Conservation (phyloP, 164 flowering plant species). For the Liriodendron chinense region DNA sequence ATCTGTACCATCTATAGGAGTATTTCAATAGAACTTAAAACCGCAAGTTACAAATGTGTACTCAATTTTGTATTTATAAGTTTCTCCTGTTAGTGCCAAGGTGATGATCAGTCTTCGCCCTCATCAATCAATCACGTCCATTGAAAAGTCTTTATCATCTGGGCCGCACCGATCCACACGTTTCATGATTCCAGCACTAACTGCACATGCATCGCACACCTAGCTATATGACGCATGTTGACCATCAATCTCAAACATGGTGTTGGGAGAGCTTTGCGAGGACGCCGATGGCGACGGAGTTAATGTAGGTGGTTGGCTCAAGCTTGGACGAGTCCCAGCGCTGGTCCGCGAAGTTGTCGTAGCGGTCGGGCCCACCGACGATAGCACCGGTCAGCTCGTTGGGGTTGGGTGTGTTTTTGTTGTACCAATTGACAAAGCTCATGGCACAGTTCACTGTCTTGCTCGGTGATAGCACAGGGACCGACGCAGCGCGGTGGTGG, state of each 20-base stretch:
- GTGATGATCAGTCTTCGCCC: too few relatives aligned
- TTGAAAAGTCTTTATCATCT: too few relatives aligned
- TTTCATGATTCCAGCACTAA: neutral
- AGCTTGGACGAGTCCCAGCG: conserved; percentile 48
- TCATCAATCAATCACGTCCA: too few relatives aligned
- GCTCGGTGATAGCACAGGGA: conserved; percentile 27
- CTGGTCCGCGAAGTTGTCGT: conserved; percentile 60
- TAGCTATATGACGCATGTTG: neutral
- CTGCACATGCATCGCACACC: neutral
- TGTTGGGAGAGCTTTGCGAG: conserved; percentile 38
- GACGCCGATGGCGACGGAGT: conserved; percentile 50
- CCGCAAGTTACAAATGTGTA: too few relatives aligned
- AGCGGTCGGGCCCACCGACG: conserved; percentile 80
- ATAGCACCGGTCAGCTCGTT: conserved; percentile 93
- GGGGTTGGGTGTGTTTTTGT: conserved; percentile 45
- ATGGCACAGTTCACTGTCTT: conserved; percentile 45
- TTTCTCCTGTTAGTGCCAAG: too few relatives aligned
- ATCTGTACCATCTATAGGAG: too few relatives aligned
- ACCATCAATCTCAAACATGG: neutral
- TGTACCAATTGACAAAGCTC: conserved; percentile 61
- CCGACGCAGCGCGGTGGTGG: conserved; percentile 90
- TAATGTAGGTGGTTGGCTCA: conserved; percentile 77
- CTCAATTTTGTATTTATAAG: too few relatives aligned
- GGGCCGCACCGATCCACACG: too few relatives aligned
- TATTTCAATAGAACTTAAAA: too few relatives aligned